Evolutionary conservation across 306 rosid species (phyloP).

Genomic region (Castanea sativa): DNA sequence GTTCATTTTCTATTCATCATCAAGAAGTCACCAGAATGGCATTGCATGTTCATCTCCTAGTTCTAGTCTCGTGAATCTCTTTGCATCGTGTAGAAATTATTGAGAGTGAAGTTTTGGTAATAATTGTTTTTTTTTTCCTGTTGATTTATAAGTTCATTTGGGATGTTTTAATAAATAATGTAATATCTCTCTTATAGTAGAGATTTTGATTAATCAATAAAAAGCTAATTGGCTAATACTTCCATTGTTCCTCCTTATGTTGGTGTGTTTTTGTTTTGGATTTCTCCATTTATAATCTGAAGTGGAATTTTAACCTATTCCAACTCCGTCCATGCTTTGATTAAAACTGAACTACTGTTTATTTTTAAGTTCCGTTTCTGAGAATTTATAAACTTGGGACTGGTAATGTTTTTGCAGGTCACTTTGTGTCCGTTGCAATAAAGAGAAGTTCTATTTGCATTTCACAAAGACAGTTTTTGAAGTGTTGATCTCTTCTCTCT

Average conservation of each 20-base stretch:
- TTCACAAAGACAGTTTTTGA: neutral
- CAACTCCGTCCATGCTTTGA: neutral
- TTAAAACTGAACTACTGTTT: neutral
- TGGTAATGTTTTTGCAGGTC: neutral
- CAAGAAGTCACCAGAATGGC: neutral
- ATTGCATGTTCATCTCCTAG: neutral
- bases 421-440: neutral
- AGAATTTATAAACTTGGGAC: neutral
- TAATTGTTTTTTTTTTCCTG: conserved; percentile 11
- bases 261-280: no score
- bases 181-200: conserved; percentile 9
- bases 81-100: conserved; percentile 22
- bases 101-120: conserved; percentile 31
- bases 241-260: neutral
- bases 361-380: neutral
- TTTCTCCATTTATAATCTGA: neutral
- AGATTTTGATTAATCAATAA: conserved; percentile 39
- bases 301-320: neutral
- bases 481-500: neutral
- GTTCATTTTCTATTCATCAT: neutral
- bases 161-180: conserved; percentile 23
- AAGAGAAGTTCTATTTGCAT: neutral
- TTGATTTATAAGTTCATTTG: conserved; percentile 22
- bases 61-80: conserved; percentile 4
- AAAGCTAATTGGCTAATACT: conserved; percentile 14